Evolutionary conservation across 192 early-diverging fungal genomes (phyloP).

Genomic region (Podila verticillata): DNA sequence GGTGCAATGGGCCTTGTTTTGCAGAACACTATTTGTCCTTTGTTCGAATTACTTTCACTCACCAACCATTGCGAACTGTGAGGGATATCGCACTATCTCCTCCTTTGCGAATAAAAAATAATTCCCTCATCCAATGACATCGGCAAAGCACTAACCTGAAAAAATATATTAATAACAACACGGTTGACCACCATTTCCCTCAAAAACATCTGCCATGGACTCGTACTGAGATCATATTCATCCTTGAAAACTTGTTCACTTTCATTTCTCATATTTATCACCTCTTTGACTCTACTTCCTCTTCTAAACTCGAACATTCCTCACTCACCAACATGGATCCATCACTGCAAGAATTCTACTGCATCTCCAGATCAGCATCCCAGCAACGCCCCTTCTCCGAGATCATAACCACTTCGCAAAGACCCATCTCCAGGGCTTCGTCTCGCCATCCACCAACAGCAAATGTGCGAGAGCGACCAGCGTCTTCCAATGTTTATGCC

Average conservation of each 20-base stretch:
- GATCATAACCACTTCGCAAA: conserved; percentile 8
- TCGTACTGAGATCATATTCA: too few species aligned
- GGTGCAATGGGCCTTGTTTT: too few species aligned
- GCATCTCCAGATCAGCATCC: conserved; percentile 40
- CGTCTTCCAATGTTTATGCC: conserved; percentile 8
- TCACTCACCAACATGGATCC: conserved; percentile 26
- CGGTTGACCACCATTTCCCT: too few species aligned
- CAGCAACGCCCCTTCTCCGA: conserved; percentile 22
- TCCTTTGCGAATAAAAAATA: too few species aligned
- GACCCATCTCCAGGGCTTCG: background rate
- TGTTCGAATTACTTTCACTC: too few species aligned
- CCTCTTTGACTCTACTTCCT: background rate
- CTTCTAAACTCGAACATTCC: background rate
- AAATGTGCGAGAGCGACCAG: conserved; percentile 4
- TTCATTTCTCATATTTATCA: background rate
- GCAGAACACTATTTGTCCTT: too few species aligned
- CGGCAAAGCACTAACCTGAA: too few species aligned
- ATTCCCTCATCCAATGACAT: too few species aligned
- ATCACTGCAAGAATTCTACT: conserved; percentile 43
- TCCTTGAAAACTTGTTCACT: background rate
- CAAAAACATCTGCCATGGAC: too few species aligned
- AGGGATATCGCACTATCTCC: too few species aligned
- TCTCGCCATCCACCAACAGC: conserved; percentile 9
- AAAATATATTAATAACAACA: too few species aligned
- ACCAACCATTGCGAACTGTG: too few species aligned